Conservation (phyloP, 2,329 filamentous ascomycete genomes). For the Trichoderma sp. region DNA sequence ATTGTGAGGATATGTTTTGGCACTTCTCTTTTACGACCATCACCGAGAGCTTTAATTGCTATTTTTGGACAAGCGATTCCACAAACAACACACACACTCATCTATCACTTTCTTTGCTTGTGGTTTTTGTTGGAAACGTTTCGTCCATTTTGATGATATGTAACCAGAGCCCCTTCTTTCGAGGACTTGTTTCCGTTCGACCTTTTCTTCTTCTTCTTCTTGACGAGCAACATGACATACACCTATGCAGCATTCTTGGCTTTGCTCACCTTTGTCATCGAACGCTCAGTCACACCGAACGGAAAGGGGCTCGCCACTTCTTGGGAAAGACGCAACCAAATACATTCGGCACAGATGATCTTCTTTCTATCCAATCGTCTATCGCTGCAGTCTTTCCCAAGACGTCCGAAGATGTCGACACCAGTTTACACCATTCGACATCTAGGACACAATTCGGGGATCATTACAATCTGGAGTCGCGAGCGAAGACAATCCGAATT, state of each 20-base stretch:
- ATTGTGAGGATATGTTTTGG: conserved; percentile 14
- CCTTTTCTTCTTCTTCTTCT: neutral
- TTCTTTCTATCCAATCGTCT: neutral
- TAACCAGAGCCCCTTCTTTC: neutral
- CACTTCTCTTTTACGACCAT: neutral
- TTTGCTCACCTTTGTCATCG: neutral
- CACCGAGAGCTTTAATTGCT: neutral
- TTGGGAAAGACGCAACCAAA: neutral
- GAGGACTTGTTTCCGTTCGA: neutral
- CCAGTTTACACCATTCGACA: neutral
- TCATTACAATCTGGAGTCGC: neutral
- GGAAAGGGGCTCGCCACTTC: neutral
- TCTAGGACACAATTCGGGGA: neutral
- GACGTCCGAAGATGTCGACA: neutral
- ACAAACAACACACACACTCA: neutral
- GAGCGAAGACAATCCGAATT: neutral
- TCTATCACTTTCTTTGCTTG: neutral
- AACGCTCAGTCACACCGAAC: neutral
- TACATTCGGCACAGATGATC: neutral
- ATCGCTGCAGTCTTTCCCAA: neutral
- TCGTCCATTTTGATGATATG: conserved; percentile 6
- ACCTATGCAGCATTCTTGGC: neutral
- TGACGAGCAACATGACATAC: neutral
- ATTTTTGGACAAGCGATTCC: conserved; percentile 5
- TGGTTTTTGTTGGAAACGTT: neutral